Evolutionary conservation across 495 filamentous ascomycete genomes (phyloP).

Genomic region (Podospora pseudoanserina): DNA sequence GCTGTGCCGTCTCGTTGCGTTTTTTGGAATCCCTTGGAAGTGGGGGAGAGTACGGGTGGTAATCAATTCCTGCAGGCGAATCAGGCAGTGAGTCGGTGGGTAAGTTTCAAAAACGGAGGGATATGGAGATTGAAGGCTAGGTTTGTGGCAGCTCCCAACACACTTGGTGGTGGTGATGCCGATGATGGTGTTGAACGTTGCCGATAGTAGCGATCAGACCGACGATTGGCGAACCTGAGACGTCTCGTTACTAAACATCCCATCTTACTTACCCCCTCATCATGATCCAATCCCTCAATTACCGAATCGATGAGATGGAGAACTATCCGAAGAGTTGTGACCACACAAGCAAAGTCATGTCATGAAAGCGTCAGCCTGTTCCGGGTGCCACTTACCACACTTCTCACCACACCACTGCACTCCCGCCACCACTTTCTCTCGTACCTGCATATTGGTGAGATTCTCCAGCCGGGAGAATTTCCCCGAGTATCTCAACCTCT

Average conservation of each 20-base stretch:
- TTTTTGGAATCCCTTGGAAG: neutral
- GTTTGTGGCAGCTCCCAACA: neutral
- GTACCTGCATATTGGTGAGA: neutral
- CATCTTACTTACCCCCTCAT: neutral
- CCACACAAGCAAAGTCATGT: neutral
- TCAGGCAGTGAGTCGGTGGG: neutral
- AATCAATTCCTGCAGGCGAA: neutral
- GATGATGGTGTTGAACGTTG: neutral
- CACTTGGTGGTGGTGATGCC: neutral
- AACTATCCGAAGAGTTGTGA: neutral
- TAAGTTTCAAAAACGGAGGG: neutral
- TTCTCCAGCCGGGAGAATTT: neutral
- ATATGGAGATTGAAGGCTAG: neutral
- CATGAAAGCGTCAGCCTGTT: neutral
- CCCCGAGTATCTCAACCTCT: neutral
- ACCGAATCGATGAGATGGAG: neutral
- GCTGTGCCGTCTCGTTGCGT: neutral
- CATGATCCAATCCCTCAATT: neutral
- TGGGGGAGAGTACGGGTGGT: no score
- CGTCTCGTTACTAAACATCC: neutral
- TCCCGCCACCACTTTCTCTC: neutral
- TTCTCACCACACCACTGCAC: neutral
- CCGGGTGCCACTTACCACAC: neutral
- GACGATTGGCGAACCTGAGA: neutral
- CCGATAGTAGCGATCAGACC: neutral